Base-by-base conservation (phyloP, 805 yeast species). In the Wickerhamomyces canadensis region DNA sequence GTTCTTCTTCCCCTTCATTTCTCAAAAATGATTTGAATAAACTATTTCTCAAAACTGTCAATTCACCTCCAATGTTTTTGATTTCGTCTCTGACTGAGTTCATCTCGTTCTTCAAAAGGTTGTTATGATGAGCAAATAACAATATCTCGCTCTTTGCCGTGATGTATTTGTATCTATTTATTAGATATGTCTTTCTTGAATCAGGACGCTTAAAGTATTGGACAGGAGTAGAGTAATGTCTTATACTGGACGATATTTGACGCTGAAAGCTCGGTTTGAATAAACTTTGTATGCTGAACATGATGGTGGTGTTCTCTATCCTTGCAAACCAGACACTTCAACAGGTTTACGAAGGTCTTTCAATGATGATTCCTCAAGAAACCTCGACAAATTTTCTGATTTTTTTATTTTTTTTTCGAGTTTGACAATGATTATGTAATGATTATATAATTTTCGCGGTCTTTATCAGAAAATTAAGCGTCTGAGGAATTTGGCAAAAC, bases 61-160 rank as follows among this genome's bases (percentile, higher is more conserved):
- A 64, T 39, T 69, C 72, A 19, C 80, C 94, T 13, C 93, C 94
- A n/a, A 73, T 63, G 34, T 72, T 70, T 31, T 56, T 62, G 45
- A 93, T 67, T 46, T 78, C 82, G 14, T 68, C 55, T 54, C 96
- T 74, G 45, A 81, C 68, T 25, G 55, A 63, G 40, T 71, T 74
- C 55, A 83, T 79, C 45, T 93, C 98, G 12, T 61, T 51, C 48
- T 85, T 80, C 39, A 74, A 59, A 48, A 89, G 62, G 57, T 88
- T 88, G 58, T 87, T 86, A 65, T 86, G 91, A 64, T 93, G 98
- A 6, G 80, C 75, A 48, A 85, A 79, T 38, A 91, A 68, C 12
- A 89, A 68, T 31, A 89, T 78, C 27, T 85, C 79, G 57, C 78
- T 77, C 21, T 62, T 66, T 40, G 80, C 78, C 64, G 87, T 71